Percentiles rank a stretch among this genome's conserved stretches.
These are phyloP conservation scores for Trypanosoma cruzi DNA, from an alignment of 208 protist genomes.

Conservation along the genomic window DNA sequence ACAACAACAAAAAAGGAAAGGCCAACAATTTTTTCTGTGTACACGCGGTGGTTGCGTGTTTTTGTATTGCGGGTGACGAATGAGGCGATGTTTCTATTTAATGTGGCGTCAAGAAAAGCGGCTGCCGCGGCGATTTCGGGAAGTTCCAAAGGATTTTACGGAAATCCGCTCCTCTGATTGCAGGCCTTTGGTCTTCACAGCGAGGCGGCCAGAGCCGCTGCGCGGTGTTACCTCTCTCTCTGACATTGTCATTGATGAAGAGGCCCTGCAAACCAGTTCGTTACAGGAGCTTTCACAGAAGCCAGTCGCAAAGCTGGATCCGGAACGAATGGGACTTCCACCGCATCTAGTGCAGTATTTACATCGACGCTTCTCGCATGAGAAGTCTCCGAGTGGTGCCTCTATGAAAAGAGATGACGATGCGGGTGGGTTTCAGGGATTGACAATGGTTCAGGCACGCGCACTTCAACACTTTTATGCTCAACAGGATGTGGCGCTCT, in stretches of 20 bases:
- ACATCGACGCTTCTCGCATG: slow-evolving; percentile 35
- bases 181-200: slow-evolving; percentile 82
- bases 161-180: slow-evolving; percentile 63
- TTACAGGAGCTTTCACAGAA: slow-evolving; percentile 36
- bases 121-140: slow-evolving; percentile 75
- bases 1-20: too few relatives aligned
- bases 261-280: slow-evolving; percentile 25
- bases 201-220: slow-evolving; percentile 65
- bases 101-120: slow-evolving; percentile 71
- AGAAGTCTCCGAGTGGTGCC: slow-evolving; percentile 11
- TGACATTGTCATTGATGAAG: slow-evolving; percentile 62
- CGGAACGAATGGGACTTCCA: slow-evolving; percentile 87
- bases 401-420: neutral
- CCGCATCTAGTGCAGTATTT: slow-evolving; percentile 66
- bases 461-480: slow-evolving; percentile 90
- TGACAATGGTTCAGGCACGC: slow-evolving; percentile 85
- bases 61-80: slow-evolving; percentile 19
- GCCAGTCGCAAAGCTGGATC: slow-evolving; percentile 61
- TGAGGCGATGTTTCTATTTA: slow-evolving; percentile 27
- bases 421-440: slow-evolving; percentile 31
- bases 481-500: slow-evolving; percentile 81
- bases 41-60: slow-evolving; percentile 1
- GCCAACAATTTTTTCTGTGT: too few relatives aligned
- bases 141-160: slow-evolving; percentile 85
- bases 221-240: slow-evolving; percentile 55